Conservation (phyloP, 345 rosid genomes). For the Pseudoturritis turrita region DNA sequence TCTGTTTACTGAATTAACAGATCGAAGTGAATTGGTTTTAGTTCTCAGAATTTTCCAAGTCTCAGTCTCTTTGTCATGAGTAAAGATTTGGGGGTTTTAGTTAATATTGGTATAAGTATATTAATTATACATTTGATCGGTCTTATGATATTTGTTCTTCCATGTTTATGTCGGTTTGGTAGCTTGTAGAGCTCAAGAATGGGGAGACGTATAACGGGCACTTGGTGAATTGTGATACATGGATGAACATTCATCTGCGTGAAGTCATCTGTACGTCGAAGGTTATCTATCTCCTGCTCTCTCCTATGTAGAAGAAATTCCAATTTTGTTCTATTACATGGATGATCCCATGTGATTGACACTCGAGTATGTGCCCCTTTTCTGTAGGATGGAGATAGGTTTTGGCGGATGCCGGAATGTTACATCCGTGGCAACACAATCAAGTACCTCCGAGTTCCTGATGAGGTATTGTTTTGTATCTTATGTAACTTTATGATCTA, state of each 20-base stretch:
- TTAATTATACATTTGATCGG: too few species aligned
- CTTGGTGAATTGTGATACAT: slow-evolving; percentile 90
- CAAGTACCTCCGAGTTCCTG: slow-evolving; percentile 98
- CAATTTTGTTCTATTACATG: neutral
- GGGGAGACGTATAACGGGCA: slow-evolving; percentile 99
- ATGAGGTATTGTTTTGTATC: slow-evolving; percentile 51
- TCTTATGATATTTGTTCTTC: too few species aligned
- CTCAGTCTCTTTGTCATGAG: neutral
- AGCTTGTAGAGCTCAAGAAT: slow-evolving; percentile 95
- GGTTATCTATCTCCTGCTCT: slow-evolving; percentile 47
- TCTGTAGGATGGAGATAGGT: slow-evolving; percentile 91
- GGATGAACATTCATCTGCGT: slow-evolving; percentile 99
- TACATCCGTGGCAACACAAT: slow-evolving; percentile 98
- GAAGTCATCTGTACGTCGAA: slow-evolving; percentile 99
- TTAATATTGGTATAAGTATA: too few species aligned
- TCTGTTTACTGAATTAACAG: too few species aligned
- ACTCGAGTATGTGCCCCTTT: neutral
- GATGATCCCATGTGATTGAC: too few species aligned
- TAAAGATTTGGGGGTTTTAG: too few species aligned
- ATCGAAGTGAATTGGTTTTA: neutral
- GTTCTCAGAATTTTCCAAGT: too few species aligned
- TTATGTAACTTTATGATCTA: neutral
- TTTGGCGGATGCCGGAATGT: slow-evolving; percentile 99
- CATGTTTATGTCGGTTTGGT: too few species aligned
- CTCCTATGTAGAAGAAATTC: neutral